A percentile compares a stretch with the other conserved stretches of the same genome.
Conservation (phyloP, 176 grass and related monocot species). For the Ananas comosus region DNA sequence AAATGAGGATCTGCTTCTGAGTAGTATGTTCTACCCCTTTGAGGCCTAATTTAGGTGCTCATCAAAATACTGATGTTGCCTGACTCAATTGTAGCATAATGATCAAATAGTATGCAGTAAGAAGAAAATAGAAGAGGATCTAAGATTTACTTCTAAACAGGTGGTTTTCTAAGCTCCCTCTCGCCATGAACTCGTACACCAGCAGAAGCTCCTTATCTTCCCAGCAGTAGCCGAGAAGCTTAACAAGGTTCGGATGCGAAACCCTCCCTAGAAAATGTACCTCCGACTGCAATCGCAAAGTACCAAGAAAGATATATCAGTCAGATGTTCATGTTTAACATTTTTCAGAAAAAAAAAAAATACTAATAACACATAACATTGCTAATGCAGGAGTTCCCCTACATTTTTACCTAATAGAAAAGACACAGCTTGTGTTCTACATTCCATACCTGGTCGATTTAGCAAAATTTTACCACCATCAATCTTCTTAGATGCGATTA, state of each 20-base stretch:
- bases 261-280: slow-evolving; percentile 87
- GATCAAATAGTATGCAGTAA: slow-evolving; percentile 38
- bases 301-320: slow-evolving; percentile 2
- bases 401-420: no score
- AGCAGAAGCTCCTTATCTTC: slow-evolving; percentile 74
- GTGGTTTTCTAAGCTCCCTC: slow-evolving; percentile 89
- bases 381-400: no score
- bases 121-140: slow-evolving; percentile 15
- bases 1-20: no score
- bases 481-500: no score
- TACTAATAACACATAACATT: no score
- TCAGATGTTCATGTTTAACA: background rate
- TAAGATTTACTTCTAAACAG: slow-evolving; percentile 74
- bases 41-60: no score
- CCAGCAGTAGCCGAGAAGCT: slow-evolving; percentile 78
- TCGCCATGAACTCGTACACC: slow-evolving; percentile 77
- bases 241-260: slow-evolving; percentile 82
- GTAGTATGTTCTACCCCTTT: no score
- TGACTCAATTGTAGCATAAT: background rate
- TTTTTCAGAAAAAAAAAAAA: background rate
- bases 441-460: no score
- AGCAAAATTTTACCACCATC: no score
- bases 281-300: slow-evolving; percentile 52
- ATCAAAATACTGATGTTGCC: no score
- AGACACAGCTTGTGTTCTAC: no score